Evolutionary conservation across 768 basidiomycete genomes (phyloP).

Genomic region (Leccinum imitatum): DNA sequence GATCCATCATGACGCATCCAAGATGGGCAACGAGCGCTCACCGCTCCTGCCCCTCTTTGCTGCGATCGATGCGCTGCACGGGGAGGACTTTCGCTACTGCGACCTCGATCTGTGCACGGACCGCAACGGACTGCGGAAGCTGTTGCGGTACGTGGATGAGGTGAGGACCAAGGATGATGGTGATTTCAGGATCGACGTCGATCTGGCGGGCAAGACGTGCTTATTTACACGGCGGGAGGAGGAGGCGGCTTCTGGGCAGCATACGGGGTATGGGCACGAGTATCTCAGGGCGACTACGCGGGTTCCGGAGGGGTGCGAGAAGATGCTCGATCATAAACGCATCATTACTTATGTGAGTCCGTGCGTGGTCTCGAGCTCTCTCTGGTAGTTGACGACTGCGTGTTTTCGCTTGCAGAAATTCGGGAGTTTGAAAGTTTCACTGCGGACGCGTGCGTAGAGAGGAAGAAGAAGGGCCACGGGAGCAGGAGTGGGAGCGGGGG

Average conservation of each 20-base stretch:
- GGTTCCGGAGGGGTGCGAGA: constrained; percentile 47
- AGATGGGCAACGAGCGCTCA: constrained; percentile 34
- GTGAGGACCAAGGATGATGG: constrained; percentile 25
- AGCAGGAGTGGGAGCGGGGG: too few species aligned
- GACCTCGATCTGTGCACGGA: constrained; percentile 57
- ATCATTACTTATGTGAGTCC: constrained; percentile 59
- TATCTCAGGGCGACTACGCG: constrained; percentile 60
- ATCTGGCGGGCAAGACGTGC: constrained; percentile 62
- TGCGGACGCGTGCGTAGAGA: constrained; percentile 44
- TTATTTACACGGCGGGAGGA: constrained; percentile 63
- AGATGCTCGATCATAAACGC: constrained; percentile 57
- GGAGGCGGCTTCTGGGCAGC: constrained; percentile 15
- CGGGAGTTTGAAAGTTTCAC: constrained; percentile 57
- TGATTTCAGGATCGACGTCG: constrained; percentile 65
- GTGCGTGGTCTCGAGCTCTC: background rate
- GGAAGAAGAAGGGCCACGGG: constrained; percentile 1
- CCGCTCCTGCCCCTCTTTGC: constrained; percentile 56
- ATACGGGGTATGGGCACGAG: constrained; percentile 52
- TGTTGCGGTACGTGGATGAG: constrained; percentile 50
- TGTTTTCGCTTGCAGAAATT: constrained; percentile 43
- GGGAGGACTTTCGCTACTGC: constrained; percentile 21
- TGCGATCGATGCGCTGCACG: constrained; percentile 48
- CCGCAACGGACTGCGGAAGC: constrained; percentile 63
- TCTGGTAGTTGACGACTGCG: background rate
- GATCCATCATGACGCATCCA: constrained; percentile 58